These are phyloP conservation scores for Flaveria brownii DNA, from an alignment of 129 eudicot genomes.

Conservation along the genomic window DNA sequence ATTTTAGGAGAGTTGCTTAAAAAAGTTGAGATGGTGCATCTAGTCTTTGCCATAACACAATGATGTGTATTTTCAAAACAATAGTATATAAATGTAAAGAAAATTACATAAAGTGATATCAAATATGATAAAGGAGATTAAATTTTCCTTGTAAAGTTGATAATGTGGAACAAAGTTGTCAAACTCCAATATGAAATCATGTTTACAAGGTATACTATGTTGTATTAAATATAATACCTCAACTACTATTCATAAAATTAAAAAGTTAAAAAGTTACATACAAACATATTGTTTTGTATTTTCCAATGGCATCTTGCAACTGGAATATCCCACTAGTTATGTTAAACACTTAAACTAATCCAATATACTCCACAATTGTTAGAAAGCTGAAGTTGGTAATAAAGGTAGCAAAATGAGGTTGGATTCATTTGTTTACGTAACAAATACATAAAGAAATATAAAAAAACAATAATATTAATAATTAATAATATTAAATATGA, in stretches of 20 bases:
- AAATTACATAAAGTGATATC: too few species aligned
- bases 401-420: conserved; percentile 27
- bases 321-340: conserved; percentile 25
- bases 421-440: conserved; percentile 27
- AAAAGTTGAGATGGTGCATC: too few species aligned
- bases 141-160: background rate
- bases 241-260: conserved; percentile 14
- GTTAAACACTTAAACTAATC: background rate
- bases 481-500: background rate
- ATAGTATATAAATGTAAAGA: too few species aligned
- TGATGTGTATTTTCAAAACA: too few species aligned
- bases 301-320: conserved; percentile 21
- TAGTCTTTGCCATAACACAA: too few species aligned
- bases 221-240: conserved; percentile 12
- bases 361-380: conserved; percentile 3
- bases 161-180: background rate
- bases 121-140: background rate
- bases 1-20: too few species aligned
- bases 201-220: conserved; percentile 22
- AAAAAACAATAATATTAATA: background rate
- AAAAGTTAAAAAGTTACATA: background rate
- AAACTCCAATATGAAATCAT: background rate
- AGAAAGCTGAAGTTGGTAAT: conserved; percentile 19
- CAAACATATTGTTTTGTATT: background rate
- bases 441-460: conserved; percentile 21